Conservation (phyloP, 2,329 filamentous ascomycete genomes). For the Diaporthe sp. region DNA sequence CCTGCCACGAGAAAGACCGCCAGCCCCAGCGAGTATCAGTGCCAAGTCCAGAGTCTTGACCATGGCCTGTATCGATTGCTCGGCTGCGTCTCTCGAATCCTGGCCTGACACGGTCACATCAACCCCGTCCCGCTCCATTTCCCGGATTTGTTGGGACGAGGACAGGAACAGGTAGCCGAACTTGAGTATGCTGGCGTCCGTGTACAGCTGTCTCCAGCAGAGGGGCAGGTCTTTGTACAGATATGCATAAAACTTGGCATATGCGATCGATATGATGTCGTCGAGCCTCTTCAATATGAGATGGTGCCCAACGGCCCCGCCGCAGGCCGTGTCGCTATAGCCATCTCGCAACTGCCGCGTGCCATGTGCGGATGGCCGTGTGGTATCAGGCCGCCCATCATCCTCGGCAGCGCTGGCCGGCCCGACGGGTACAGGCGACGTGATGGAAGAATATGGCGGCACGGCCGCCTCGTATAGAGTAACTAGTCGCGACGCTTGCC, state of each 20-base stretch:
- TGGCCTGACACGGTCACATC: constrained; percentile 6
- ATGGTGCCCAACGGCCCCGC: not conserved
- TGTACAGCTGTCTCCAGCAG: constrained; percentile 80
- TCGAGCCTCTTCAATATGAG: constrained; percentile 60
- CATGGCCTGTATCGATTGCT: constrained; percentile 64
- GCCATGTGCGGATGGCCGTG: not conserved
- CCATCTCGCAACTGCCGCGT: constrained; percentile 2
- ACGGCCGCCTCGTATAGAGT: constrained; percentile 32
- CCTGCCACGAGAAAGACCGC: constrained; percentile 63
- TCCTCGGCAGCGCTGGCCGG: constrained; percentile 9
- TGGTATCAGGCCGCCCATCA: not conserved
- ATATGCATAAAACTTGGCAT: constrained; percentile 78
- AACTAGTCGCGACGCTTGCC: constrained; percentile 42
- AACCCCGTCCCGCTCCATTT: not conserved
- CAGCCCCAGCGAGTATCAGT: constrained; percentile 80
- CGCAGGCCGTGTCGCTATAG: not conserved
- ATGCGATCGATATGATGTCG: constrained; percentile 71
- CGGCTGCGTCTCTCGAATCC: constrained; percentile 25
- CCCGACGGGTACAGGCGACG: constrained; percentile 20
- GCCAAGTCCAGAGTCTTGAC: constrained; percentile 81
- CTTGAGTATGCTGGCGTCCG: constrained; percentile 77
- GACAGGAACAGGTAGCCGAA: constrained; percentile 57
- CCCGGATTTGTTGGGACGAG: constrained; percentile 32
- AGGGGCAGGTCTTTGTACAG: constrained; percentile 75
- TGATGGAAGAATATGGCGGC: not conserved